Evolutionary conservation across 2,329 filamentous ascomycete genomes (phyloP).

Genomic region (Colletotrichum australisinense): DNA sequence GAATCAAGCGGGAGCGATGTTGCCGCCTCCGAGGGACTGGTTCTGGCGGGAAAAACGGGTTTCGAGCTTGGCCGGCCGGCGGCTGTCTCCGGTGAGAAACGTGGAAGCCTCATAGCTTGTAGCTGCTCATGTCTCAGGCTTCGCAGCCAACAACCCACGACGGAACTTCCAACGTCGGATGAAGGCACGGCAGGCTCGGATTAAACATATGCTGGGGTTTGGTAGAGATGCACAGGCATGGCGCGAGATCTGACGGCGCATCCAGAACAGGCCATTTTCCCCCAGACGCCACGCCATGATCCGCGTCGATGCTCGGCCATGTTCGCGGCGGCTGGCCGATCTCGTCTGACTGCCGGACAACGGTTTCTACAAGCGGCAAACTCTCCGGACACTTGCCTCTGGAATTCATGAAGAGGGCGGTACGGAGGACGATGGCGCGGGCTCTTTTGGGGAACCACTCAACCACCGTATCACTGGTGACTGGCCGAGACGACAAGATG

Average conservation of each 20-base stretch:
- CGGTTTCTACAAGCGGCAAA: constrained; percentile 22
- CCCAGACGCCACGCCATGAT: constrained; percentile 24
- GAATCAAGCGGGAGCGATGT: neutral
- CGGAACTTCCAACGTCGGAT: constrained; percentile 1
- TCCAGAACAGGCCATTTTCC: constrained; percentile 29
- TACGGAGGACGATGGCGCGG: constrained; percentile 1
- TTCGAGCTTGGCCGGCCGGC: neutral
- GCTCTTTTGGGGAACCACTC: constrained; percentile 10
- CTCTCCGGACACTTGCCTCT: constrained; percentile 9
- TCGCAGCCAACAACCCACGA: neutral
- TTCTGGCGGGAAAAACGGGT: neutral
- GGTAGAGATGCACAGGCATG: neutral
- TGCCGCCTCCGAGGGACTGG: neutral
- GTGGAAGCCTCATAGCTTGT: neutral
- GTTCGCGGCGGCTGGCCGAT: constrained; percentile 19
- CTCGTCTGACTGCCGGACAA: constrained; percentile 26
- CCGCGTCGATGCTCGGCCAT: neutral
- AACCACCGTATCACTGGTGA: neutral
- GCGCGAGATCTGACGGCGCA: constrained; percentile 19
- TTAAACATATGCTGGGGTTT: neutral
- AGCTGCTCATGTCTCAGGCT: neutral
- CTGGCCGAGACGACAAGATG: neutral
- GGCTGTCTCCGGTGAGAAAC: constrained; percentile 3
- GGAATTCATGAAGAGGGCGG: neutral
- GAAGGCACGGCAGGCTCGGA: neutral